These are phyloP conservation scores for Podaxis pistillaris DNA, from an alignment of 768 basidiomycete species.

Conservation along the genomic window DNA sequence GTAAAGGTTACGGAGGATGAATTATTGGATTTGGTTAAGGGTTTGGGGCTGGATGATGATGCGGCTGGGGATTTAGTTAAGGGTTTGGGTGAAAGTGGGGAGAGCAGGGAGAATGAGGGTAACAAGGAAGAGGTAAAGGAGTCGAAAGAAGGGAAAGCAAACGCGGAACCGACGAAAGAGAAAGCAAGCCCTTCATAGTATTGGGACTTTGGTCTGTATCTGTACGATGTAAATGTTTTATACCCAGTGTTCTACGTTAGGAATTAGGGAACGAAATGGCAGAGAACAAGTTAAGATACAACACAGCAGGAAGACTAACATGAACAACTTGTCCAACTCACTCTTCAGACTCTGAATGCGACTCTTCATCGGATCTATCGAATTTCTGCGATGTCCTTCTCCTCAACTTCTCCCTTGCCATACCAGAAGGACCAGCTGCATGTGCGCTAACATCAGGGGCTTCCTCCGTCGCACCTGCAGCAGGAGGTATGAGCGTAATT, in stretches of 20 bases:
- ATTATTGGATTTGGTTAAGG: conserved; percentile 63
- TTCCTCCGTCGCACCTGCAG: background rate
- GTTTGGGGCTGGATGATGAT: conserved; percentile 73
- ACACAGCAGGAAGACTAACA: no score
- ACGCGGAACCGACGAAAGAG: conserved; percentile 13
- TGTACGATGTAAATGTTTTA: background rate
- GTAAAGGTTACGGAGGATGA: conserved; percentile 79
- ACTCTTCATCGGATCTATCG: background rate
- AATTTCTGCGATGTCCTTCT: conserved; percentile 7
- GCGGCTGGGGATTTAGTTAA: conserved; percentile 77
- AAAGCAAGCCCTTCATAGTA: conserved; percentile 3
- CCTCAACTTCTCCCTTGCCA: background rate
- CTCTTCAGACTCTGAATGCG: background rate
- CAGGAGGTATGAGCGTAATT: background rate
- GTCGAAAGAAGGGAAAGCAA: conserved; percentile 6
- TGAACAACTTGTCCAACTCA: background rate
- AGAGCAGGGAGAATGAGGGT: conserved; percentile 12
- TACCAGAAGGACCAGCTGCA: background rate
- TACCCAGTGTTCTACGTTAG: conserved; percentile 43
- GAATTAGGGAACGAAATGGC: conserved; percentile 27
- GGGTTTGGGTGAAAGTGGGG: conserved; percentile 40
- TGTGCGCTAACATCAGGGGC: conserved; percentile 1
- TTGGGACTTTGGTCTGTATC: background rate
- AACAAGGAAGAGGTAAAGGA: conserved; percentile 2
- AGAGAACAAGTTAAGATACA: conserved; percentile 37